These are phyloP conservation scores for Maudiozyma bulderi DNA, from an alignment of 805 yeast species.

Conservation along the genomic window DNA sequence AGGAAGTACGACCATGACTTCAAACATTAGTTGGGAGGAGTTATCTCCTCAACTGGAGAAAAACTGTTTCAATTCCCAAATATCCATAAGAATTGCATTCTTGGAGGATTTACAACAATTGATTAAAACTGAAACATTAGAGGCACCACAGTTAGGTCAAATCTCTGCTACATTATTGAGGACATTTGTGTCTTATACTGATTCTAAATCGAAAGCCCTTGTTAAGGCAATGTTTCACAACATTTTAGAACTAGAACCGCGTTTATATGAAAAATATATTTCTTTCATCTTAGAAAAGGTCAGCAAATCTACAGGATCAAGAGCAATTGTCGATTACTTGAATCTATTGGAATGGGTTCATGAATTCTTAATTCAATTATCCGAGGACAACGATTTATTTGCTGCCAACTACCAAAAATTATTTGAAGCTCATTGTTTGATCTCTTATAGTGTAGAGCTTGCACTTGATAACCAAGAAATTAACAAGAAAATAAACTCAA, in stretches of 20 bases:
- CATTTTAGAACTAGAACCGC: conserved; percentile 28
- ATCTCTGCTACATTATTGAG: conserved; percentile 33
- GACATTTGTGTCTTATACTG: conserved; percentile 44
- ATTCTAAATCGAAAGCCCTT: conserved; percentile 37
- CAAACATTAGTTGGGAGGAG: conserved; percentile 16
- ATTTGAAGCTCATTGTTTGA: conserved; percentile 32
- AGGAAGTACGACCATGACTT: conserved; percentile 3
- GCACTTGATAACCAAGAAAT: conserved; percentile 20
- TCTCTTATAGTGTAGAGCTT: conserved; percentile 22
- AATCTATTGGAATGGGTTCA: conserved; percentile 52
- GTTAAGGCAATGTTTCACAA: conserved; percentile 33
- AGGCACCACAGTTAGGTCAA: conserved; percentile 19
- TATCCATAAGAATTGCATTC: conserved; percentile 22
- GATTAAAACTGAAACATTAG: conserved; percentile 12
- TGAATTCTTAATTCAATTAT: conserved; percentile 23
- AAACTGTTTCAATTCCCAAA: conserved; percentile 16
- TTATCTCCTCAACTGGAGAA: conserved; percentile 14
- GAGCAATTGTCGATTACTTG: conserved; percentile 48
- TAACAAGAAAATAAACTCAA: conserved; percentile 13
- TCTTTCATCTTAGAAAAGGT: conserved; percentile 32
- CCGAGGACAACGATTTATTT: conserved; percentile 18
- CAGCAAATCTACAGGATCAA: conserved; percentile 28
- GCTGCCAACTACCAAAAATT: conserved; percentile 30
- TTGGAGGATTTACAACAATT: conserved; percentile 16
- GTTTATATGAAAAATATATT: conserved; percentile 30